Conservation (phyloP, 73 alveolate genomes). For the Paramecium primaurelia region DNA sequence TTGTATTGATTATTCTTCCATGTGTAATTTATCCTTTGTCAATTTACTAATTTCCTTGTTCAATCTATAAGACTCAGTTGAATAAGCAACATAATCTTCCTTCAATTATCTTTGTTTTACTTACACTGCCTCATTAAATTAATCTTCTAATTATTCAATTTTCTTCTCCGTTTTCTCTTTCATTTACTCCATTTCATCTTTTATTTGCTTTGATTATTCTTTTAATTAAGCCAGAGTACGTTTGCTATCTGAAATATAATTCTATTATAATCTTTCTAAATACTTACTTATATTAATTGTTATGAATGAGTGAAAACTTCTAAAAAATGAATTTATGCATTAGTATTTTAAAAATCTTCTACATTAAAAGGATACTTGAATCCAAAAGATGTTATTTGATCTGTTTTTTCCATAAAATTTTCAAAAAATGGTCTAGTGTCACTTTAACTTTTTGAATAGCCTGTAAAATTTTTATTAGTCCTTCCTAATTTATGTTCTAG, state of each 20-base stretch:
- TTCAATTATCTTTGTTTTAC: not conserved
- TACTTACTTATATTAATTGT: not conserved
- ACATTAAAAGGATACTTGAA: not conserved
- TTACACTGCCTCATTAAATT: not conserved
- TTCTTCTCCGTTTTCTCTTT: not conserved
- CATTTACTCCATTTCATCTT: slow-evolving; percentile 12
- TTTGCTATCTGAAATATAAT: not conserved
- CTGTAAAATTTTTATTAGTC: not conserved
- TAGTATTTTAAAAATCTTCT: not conserved
- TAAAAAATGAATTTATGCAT: slow-evolving; percentile 20
- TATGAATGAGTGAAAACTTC: slow-evolving; percentile 43
- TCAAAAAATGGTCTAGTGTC: slow-evolving; percentile 31
- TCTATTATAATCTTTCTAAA: not conserved
- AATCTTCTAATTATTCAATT: not conserved
- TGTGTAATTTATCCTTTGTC: slow-evolving; percentile 7
- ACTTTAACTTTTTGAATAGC: not conserved
- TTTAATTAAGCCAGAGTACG: not conserved
- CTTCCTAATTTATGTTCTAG: slow-evolving; percentile 28
- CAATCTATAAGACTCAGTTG: slow-evolving; percentile 31
- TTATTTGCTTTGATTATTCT: not conserved
- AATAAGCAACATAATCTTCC: slow-evolving; percentile 8
- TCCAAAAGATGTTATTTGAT: not conserved
- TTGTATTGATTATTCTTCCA: not conserved
- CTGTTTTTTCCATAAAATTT: slow-evolving; percentile 26
- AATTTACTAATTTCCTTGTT: slow-evolving; percentile 12